Percentiles rank a stretch among this genome's conserved stretches.
These are phyloP conservation scores for Fusarium agapanthi DNA, from an alignment of 2,329 filamentous ascomycete species.

Conservation along the genomic window DNA sequence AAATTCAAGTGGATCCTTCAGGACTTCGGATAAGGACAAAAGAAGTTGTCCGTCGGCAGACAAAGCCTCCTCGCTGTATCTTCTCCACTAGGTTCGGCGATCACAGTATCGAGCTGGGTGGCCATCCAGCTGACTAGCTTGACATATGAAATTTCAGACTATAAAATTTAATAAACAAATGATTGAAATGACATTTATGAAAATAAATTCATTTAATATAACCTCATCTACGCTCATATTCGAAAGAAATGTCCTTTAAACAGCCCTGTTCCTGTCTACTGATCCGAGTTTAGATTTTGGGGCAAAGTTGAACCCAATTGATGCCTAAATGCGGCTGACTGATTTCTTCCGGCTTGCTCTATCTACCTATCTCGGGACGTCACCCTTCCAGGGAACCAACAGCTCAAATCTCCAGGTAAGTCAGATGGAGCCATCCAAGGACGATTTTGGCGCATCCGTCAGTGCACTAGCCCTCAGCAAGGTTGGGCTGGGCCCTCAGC, in stretches of 20 bases:
- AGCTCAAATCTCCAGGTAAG: background rate
- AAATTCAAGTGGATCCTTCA: background rate
- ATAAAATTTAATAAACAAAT: no score
- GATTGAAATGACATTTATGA: no score
- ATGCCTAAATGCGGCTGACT: background rate
- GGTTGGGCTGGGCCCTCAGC: background rate
- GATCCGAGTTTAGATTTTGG: background rate
- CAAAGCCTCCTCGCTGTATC: background rate
- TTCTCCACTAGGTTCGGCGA: background rate
- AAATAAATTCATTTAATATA: no score
- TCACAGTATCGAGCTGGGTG: background rate
- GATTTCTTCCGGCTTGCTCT: background rate
- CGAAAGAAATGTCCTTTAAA: background rate
- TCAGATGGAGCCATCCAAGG: background rate
- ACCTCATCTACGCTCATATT: no score
- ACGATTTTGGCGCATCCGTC: accelerated
- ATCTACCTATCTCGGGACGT: background rate
- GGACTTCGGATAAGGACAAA: background rate
- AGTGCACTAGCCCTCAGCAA: background rate
- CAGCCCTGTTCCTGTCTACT: background rate
- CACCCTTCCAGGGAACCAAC: background rate
- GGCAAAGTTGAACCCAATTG: background rate
- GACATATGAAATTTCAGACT: no score
- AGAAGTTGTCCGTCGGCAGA: background rate
- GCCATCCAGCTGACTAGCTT: no score